Base-by-base conservation (phyloP, 179 eudicot species). In the Actinidia chinensis region DNA sequence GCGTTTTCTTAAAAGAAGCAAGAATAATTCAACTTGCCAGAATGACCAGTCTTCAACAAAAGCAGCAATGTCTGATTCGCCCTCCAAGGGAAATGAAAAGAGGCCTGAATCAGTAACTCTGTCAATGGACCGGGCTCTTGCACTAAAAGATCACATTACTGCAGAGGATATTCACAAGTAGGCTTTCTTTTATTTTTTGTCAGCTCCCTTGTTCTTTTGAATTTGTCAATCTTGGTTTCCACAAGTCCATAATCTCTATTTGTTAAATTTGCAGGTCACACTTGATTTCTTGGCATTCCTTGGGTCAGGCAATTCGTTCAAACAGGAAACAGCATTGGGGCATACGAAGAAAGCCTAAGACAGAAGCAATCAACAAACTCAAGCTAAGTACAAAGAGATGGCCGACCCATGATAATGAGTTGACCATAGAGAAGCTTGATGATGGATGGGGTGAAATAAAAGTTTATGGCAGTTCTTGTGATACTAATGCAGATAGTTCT, bases 1-100 rank as follows among this genome's bases (percentile, higher is more conserved):
- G 68, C 94, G 94, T 22, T 93, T 95, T 84, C 88, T 95, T 46
- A 90, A 87, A 74, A 86, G 78, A 80, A 86, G 85, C 82, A 95
- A 85, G 86, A 87, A 71, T 73, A 83, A 56, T 79, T 47, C 82
- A n/a, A 68, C 85, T 56, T 68, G 80, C 48, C 86, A 79, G 66
- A 85, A 43, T 81, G 84, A 79, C 60, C 87, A 85, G 64, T 71
- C 86, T 50, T 55, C 84, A 71, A 61, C 70, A 22, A 70, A 78
- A 74, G 79, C 78, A 63, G 63, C 76, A 80, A 46, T 76, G 47
- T 61, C 85, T 51, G 86, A 77, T 63, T 58, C 73, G 70, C 59
- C 88, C 59, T 44, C 69, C 43, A 80, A 68, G 33, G 71, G 36
- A 60, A 69, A 5, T 58, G 86, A 78, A 79, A 74, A 36, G 71